Percentiles rank a stretch among this genome's conserved stretches.
phyloP scores from a whole-genome alignment of 805 yeast species.

The Candida gorgasii region DNA sequence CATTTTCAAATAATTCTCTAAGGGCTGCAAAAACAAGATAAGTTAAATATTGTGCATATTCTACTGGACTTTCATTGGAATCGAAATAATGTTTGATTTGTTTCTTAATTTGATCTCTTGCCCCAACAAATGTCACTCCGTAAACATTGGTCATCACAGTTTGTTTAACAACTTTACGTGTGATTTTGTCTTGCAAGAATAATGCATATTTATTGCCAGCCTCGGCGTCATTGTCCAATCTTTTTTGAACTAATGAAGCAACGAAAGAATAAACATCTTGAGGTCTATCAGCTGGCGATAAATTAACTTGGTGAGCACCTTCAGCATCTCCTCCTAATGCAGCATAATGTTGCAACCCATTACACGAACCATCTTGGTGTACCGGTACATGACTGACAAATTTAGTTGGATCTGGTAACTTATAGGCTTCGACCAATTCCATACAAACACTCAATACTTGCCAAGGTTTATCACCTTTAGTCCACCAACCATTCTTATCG shows the following conservation, averaged over 20 bases:
- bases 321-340: slow-evolving; percentile 83
- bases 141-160: slow-evolving; percentile 98
- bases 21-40: slow-evolving; percentile 78
- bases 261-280: slow-evolving; percentile 77
- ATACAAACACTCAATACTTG: slow-evolving; percentile 71
- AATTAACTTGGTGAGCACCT: slow-evolving; percentile 79
- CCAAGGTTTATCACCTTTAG: slow-evolving; percentile 78
- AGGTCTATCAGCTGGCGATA: slow-evolving; percentile 69
- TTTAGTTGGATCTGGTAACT: slow-evolving; percentile 62
- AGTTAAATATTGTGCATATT: slow-evolving; percentile 64
- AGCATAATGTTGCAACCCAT: slow-evolving; percentile 84
- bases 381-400: slow-evolving; percentile 73
- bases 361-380: slow-evolving; percentile 87
- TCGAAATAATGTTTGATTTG: slow-evolving; percentile 65
- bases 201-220: slow-evolving; percentile 56
- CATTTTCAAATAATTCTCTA: slow-evolving; percentile 83
- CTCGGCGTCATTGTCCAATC: slow-evolving; percentile 55
- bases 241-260: slow-evolving; percentile 58
- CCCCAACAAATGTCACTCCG: slow-evolving; percentile 95
- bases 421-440: slow-evolving; percentile 63
- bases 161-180: slow-evolving; percentile 90
- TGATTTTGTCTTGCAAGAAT: slow-evolving; percentile 60
- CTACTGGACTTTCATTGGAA: slow-evolving; percentile 26
- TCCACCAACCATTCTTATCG: slow-evolving; percentile 64
- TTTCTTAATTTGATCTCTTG: slow-evolving; percentile 81